Evolutionary conservation across 371 early-diverging fungal genomes (phyloP).

Genomic region (Capillidium heterosporum): DNA sequence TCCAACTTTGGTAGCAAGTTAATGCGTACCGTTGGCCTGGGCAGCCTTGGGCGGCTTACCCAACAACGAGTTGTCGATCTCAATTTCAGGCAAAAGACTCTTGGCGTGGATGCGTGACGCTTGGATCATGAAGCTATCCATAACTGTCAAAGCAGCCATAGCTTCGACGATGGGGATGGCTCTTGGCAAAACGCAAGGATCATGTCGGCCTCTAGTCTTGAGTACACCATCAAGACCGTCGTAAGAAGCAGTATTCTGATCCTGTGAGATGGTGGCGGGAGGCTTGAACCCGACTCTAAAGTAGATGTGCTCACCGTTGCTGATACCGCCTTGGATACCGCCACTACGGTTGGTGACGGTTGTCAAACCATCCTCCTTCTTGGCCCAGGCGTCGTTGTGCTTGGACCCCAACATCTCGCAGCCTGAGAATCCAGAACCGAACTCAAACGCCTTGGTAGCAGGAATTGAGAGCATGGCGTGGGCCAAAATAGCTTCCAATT

Average conservation of each 20-base stretch:
- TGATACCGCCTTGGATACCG: slow-evolving; percentile 93
- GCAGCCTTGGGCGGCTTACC: slow-evolving; percentile 6
- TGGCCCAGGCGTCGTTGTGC: slow-evolving; percentile 86
- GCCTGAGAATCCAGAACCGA: slow-evolving; percentile 85
- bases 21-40: no score
- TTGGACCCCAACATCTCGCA: slow-evolving; percentile 68
- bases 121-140: slow-evolving; percentile 64
- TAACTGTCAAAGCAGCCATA: slow-evolving; percentile 85
- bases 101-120: slow-evolving; percentile 36
- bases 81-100: slow-evolving; percentile 27
- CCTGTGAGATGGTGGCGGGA: slow-evolving; percentile 83
- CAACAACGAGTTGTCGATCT: slow-evolving; percentile 12
- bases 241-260: slow-evolving; percentile 74
- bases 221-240: slow-evolving; percentile 62
- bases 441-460: slow-evolving; percentile 94
- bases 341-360: slow-evolving; percentile 87
- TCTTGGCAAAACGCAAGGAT: slow-evolving; percentile 90
- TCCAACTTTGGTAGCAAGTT: no score
- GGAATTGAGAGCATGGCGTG: slow-evolving; percentile 98
- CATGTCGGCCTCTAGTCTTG: slow-evolving; percentile 89
- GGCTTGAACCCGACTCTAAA: slow-evolving; percentile 96
- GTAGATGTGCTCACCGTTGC: slow-evolving; percentile 88
- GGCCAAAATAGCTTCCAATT: slow-evolving; percentile 88
- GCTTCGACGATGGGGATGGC: slow-evolving; percentile 95
- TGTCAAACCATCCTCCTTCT: slow-evolving; percentile 32